Base-by-base conservation (phyloP, 345 rosid species). In the Reutealis trisperma region DNA sequence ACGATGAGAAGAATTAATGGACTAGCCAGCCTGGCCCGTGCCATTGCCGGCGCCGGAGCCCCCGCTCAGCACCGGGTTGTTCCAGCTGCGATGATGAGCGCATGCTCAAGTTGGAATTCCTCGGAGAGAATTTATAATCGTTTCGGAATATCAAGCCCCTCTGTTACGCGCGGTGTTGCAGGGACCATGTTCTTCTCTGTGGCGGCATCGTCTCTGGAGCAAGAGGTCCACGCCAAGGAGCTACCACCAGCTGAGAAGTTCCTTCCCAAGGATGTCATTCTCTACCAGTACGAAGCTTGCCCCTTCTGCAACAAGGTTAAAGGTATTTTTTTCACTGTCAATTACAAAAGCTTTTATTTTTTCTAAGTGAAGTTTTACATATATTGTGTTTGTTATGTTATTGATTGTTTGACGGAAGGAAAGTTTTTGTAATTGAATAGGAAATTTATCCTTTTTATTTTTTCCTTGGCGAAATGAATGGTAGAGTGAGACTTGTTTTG, bases 291-390 rank as follows among this genome's bases (percentile, higher is more conserved):
- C 76, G 96, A 93, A 76, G 98, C 99, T 70, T 96, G 97, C 80
- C 97, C 98, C 79, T 96, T 96, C 81, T 92, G 98, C 86, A 96
- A 96, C 86, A 96, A 96, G 84, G 90, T 93, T 71, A 93, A 90
- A 92, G 94, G 96, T 94, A 80, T 51, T 27, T 27, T 1, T 30
- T 30, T 54, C 45, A 42, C 4, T 72, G 12, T 58, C 63, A 37
- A 21, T 3, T 37, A 1, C 5, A 27, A 11, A 2, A 9, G 10
- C 16, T 22, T 65, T 65, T 37, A 1, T 14, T 21, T 65, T 41
- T 65, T 37, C 41, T 6, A 37, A 11, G 67, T 42, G 11, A 14
- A 51, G 16, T 51, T 51, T 14, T 51, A 14, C 19, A 51, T 51
- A 0, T 37, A 37, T 4, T 37, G 41, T 37, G 41, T 2, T 34